Percentiles rank a stretch among this genome's conserved stretches.
phyloP scores from a whole-genome alignment of 2,329 filamentous ascomycete species.

The Fusarium dimerum region DNA sequence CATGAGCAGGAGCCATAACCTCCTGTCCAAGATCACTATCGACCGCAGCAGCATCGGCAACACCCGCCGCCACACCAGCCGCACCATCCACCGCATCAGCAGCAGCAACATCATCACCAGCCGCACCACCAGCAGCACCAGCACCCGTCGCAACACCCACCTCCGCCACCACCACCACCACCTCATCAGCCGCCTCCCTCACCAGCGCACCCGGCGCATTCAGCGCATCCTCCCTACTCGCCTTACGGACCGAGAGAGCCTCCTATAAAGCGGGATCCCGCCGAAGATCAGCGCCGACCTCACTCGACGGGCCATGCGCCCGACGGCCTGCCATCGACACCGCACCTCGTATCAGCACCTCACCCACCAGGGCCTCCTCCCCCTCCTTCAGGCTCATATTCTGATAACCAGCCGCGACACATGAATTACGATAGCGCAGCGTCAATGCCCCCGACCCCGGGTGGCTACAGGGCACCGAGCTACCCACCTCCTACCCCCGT shows the following conservation, averaged over 20 bases:
- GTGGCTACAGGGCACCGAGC: constrained; percentile 42
- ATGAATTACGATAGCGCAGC: constrained; percentile 54
- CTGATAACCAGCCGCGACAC: constrained; percentile 51
- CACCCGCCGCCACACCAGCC: constrained; percentile 41
- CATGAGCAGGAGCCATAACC: constrained; percentile 58
- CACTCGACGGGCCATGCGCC: constrained; percentile 51
- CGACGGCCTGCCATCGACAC: constrained; percentile 34
- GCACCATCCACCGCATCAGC: constrained; percentile 24
- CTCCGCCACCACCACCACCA: constrained; percentile 22
- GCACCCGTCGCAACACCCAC: constrained; percentile 23
- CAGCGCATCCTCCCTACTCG: constrained; percentile 43
- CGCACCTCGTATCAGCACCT: constrained; percentile 34
- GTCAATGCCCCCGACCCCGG: constrained; percentile 47
- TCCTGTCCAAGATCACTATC: constrained; percentile 52
- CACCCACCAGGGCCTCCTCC: constrained; percentile 35
- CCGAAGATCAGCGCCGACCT: constrained; percentile 53
- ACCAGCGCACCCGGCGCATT: constrained; percentile 33
- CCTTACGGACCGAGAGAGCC: constrained; percentile 51
- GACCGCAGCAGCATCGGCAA: constrained; percentile 17
- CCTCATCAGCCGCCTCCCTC: constrained; percentile 39
- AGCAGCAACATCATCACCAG: constrained; percentile 18
- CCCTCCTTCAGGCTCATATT: constrained; percentile 37
- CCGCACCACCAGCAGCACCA: constrained; percentile 42
- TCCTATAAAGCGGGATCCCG: constrained; percentile 57
- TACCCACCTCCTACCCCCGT: constrained; percentile 45